A percentile compares a stretch with the other conserved stretches of the same genome.
Conservation (phyloP, 768 basidiomycete species). For the Cubamyces lactineus region DNA sequence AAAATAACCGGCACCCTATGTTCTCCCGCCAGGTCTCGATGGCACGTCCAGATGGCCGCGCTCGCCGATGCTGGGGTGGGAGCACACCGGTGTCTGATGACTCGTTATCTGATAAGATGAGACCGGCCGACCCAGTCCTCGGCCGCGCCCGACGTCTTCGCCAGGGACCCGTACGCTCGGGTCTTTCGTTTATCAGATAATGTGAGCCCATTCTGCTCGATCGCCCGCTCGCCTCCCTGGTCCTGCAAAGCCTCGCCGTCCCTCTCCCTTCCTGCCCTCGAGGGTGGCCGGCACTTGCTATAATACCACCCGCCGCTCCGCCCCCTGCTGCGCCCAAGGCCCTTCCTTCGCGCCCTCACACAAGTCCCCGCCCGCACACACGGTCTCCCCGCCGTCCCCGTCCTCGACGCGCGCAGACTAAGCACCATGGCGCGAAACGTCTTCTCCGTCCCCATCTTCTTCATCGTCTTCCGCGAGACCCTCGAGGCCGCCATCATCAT, state of each 20-base stretch:
- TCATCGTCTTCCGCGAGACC: conserved; percentile 95
- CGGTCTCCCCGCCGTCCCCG: neutral
- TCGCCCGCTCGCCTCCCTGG: conserved; percentile 6
- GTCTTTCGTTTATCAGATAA: conserved; percentile 35
- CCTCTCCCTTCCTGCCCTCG: too few species aligned
- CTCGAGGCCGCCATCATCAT: conserved; percentile 92
- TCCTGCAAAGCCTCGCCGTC: neutral
- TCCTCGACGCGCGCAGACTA: conserved; percentile 9
- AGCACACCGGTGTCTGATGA: conserved; percentile 21
- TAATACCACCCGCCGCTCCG: conserved; percentile 10
- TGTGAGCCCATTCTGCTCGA: conserved; percentile 4
- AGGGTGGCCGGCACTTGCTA: neutral
- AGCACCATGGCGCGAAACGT: conserved; percentile 66
- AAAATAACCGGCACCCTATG: conserved; percentile 8
- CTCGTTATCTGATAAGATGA: conserved; percentile 34
- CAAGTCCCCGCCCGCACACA: conserved; percentile 20
- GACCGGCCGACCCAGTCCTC: conserved; percentile 16
- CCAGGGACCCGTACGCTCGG: neutral
- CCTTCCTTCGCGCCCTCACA: conserved; percentile 19
- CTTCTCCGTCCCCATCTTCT: conserved; percentile 92
- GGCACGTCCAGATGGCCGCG: too few species aligned
- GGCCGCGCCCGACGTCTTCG: neutral
- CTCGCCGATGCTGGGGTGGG: neutral
- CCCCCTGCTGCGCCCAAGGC: conserved; percentile 14
- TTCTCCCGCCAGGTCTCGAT: conserved; percentile 11